phyloP scores from a whole-genome alignment of 106 monocot genomes.

The Dendrobium chrysotoxum region DNA sequence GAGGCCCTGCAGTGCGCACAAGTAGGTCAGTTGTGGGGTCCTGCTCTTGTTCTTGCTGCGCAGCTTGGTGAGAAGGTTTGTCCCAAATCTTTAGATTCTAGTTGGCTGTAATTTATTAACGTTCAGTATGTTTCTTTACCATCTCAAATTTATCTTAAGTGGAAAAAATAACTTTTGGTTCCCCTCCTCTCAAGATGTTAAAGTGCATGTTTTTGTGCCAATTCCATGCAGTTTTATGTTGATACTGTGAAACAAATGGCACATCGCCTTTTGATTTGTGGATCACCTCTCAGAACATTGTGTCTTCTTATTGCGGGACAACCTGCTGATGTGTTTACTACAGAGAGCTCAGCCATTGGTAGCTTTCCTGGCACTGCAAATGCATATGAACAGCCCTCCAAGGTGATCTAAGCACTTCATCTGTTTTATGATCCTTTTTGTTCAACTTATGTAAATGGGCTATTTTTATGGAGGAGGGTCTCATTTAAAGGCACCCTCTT shows the following conservation, averaged over 20 bases:
- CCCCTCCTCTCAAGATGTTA: not conserved
- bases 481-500: not conserved
- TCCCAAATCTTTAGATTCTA: slow-evolving; percentile 5
- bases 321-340: slow-evolving; percentile 86
- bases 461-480: too few species aligned
- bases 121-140: not conserved
- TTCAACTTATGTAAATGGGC: not conserved
- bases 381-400: slow-evolving; percentile 26
- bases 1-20: slow-evolving; percentile 87
- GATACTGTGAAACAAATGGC: slow-evolving; percentile 97
- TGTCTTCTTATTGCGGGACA: slow-evolving; percentile 91
- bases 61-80: slow-evolving; percentile 88
- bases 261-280: slow-evolving; percentile 55
- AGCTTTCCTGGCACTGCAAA: slow-evolving; percentile 18
- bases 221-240: slow-evolving; percentile 68
- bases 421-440: not conserved
- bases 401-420: slow-evolving; percentile 25
- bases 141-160: not conserved
- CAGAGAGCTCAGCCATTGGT: slow-evolving; percentile 15
- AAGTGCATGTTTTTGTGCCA: not conserved
- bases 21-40: slow-evolving; percentile 92
- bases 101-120: not conserved
- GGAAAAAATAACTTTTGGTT: not conserved
- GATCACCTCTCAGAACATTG: slow-evolving; percentile 86
- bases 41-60: slow-evolving; percentile 90